Percentiles rank a stretch among this genome's conserved stretches.
Evolutionary conservation across 495 filamentous ascomycete genomes (phyloP).

Genomic region (Corynascus novoguineensis): DNA sequence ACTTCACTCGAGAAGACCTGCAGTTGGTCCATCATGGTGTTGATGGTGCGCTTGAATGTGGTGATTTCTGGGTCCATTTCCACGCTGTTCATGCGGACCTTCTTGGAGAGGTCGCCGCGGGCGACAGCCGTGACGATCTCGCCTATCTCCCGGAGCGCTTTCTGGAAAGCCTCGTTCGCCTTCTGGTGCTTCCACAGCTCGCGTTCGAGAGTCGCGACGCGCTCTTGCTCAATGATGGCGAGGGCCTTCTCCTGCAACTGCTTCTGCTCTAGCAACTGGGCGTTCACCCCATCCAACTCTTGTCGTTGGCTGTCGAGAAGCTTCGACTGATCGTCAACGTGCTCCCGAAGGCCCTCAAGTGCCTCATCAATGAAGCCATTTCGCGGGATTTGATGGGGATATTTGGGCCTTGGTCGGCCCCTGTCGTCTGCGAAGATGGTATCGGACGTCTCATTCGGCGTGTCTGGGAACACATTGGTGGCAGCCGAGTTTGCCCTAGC

Average conservation of each 20-base stretch:
- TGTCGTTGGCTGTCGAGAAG: conserved; percentile 68
- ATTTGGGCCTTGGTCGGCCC: conserved; percentile 20
- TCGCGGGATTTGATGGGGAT: conserved; percentile 23
- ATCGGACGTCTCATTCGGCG: conserved; percentile 52
- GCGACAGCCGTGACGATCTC: conserved; percentile 95
- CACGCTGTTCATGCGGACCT: conserved; percentile 89
- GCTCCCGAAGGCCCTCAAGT: conserved; percentile 63
- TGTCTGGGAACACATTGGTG: conserved; percentile 55
- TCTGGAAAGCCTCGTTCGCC: conserved; percentile 98
- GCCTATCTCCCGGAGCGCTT: conserved; percentile 92
- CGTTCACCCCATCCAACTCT: conserved; percentile 64
- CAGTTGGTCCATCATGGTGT: conserved; percentile 98
- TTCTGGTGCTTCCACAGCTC: conserved; percentile 95
- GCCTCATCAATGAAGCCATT: conserved; percentile 57
- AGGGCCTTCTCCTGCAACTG: conserved; percentile 57
- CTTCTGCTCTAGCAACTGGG: conserved; percentile 60
- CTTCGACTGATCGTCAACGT: conserved; percentile 74
- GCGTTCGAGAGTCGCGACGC: conserved; percentile 63
- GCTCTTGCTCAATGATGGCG: conserved; percentile 48
- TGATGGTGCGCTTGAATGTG: conserved; percentile 96
- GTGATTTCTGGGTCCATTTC: conserved; percentile 99
- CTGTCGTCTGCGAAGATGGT: conserved; percentile 48
- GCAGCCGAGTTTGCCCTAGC: conserved; percentile 53
- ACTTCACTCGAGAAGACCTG: conserved; percentile 97
- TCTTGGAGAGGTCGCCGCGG: conserved; percentile 94